Conservation (phyloP, 2,329 filamentous ascomycete species). For the Fusarium verrucosum region DNA sequence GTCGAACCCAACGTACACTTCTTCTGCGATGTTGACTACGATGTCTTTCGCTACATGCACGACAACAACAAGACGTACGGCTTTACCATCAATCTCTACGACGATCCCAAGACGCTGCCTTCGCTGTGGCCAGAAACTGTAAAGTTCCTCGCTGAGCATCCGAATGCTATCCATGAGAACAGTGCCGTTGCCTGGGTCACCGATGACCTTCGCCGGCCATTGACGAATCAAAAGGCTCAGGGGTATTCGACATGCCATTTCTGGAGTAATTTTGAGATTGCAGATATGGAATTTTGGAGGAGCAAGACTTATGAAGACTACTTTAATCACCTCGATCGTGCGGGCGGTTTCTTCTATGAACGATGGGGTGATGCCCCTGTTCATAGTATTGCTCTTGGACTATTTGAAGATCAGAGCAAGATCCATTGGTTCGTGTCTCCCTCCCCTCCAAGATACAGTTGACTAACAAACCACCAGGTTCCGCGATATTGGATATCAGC, state of each 20-base stretch:
- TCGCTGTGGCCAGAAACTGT: conserved; percentile 95
- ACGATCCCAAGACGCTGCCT: conserved; percentile 85
- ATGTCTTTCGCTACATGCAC: conserved; percentile 97
- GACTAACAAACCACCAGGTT: conserved; percentile 70
- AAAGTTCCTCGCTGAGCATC: conserved; percentile 87
- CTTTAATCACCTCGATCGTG: conserved; percentile 95
- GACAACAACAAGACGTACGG: conserved; percentile 99
- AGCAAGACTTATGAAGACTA: conserved; percentile 92
- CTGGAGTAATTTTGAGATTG: conserved; percentile 99
- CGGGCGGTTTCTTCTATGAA: conserved; percentile 98
- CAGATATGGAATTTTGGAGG: conserved; percentile 91
- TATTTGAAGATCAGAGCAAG: conserved; percentile 90
- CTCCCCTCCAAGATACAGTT: neutral
- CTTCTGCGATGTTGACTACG: conserved; percentile 98
- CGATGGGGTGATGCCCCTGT: conserved; percentile 98
- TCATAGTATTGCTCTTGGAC: conserved; percentile 88
- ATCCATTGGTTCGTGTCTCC: conserved; percentile 83
- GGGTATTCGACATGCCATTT: conserved; percentile 99
- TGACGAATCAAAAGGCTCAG: conserved; percentile 82
- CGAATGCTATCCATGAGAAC: conserved; percentile 81
- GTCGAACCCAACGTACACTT: conserved; percentile 99
- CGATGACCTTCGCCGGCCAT: conserved; percentile 78
- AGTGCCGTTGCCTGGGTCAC: conserved; percentile 90
- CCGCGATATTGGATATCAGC: conserved; percentile 98
- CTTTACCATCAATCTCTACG: conserved; percentile 97